phyloP scores from a whole-genome alignment of 345 rosid species.

The Acer campestre region DNA sequence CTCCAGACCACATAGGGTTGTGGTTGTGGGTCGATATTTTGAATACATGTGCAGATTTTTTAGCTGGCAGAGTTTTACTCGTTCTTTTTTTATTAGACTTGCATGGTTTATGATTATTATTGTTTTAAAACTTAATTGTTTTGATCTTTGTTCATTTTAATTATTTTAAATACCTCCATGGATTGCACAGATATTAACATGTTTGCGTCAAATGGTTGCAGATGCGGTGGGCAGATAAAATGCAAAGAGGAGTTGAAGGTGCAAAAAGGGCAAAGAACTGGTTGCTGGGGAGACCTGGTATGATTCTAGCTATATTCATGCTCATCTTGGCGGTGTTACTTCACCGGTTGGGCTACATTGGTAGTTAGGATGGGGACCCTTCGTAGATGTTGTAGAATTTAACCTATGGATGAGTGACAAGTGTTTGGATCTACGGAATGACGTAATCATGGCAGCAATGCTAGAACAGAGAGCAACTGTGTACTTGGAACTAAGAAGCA shows the following conservation, averaged over 20 bases:
- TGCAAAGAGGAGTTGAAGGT: slow-evolving; percentile 74
- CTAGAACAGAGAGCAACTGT: neutral
- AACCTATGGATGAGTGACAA: neutral
- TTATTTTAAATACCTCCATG: neutral
- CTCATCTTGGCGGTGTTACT: slow-evolving; percentile 82
- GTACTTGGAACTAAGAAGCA: neutral
- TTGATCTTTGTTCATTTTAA: neutral
- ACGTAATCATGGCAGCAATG: neutral
- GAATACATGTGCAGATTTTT: neutral
- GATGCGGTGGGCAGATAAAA: slow-evolving; percentile 93
- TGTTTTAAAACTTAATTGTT: neutral
- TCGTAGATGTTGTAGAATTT: neutral
- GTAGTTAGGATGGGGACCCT: slow-evolving; percentile 39
- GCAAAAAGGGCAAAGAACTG: slow-evolving; percentile 89
- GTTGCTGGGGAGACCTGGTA: slow-evolving; percentile 81
- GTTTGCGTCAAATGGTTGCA: slow-evolving; percentile 28
- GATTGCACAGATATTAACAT: too few relatives aligned
- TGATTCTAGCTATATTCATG: slow-evolving; percentile 79
- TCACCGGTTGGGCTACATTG: slow-evolving; percentile 77
- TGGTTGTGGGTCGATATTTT: neutral
- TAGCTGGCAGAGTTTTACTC: neutral
- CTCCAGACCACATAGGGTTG: neutral
- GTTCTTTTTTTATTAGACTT: neutral
- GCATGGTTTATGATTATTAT: neutral
- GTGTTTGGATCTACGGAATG: too few relatives aligned